Conservation (phyloP, 108 stramenopile genomes). For the Seminavis robusta region DNA sequence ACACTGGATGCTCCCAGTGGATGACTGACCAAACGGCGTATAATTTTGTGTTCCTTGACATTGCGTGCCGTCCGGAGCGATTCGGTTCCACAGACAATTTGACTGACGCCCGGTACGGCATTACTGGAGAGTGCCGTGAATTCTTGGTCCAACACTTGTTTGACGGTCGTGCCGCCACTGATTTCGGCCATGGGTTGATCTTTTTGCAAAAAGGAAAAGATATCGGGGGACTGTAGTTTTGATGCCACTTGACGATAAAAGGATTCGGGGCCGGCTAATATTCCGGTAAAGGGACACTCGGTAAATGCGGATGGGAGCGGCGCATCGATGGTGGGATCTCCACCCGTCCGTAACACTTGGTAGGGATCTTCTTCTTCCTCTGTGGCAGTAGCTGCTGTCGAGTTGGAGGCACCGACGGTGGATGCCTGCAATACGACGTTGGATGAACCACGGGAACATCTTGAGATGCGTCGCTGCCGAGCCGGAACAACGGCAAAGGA, state of each 20-base stretch:
- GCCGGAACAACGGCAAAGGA: too few species aligned
- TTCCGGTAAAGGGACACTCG: slow-evolving; percentile 1
- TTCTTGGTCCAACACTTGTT: neutral
- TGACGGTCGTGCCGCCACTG: neutral
- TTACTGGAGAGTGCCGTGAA: neutral
- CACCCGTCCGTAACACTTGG: too few species aligned
- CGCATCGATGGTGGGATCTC: neutral
- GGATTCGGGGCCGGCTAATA: neutral
- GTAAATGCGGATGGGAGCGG: neutral
- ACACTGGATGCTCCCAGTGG: too few species aligned
- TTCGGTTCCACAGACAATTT: neutral
- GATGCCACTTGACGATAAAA: slow-evolving; percentile 1
- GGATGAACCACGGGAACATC: too few species aligned
- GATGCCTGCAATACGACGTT: too few species aligned
- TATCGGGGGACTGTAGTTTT: neutral
- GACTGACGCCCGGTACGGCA: neutral
- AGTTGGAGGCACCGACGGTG: too few species aligned
- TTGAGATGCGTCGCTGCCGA: too few species aligned
- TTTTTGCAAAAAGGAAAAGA: slow-evolving; percentile 1
- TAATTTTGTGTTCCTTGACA: neutral
- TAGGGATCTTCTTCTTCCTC: too few species aligned
- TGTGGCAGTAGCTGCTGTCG: too few species aligned
- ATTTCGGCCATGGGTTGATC: slow-evolving; percentile 2
- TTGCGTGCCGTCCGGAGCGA: neutral
- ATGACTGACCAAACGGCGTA: too few species aligned